Evolutionary conservation across 768 basidiomycete species (phyloP).

Genomic region (Rhodotorula babjevae): DNA sequence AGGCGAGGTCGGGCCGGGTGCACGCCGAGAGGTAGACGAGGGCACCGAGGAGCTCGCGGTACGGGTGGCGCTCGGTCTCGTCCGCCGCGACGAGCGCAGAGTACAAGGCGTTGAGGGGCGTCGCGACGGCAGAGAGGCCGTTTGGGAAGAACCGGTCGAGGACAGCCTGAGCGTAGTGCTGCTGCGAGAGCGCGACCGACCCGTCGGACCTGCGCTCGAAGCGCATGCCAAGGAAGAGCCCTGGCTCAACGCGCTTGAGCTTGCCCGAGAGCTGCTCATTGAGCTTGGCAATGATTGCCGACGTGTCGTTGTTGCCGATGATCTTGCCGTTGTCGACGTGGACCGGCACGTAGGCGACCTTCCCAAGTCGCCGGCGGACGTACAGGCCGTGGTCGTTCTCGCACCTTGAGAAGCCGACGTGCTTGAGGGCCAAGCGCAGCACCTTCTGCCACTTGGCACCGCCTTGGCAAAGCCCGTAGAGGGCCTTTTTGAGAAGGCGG

Average conservation of each 20-base stretch:
- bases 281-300: neutral
- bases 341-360: neutral
- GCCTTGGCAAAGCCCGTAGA: conserved; percentile 54
- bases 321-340: conserved; percentile 5
- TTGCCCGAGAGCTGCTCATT: neutral
- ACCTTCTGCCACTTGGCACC: conserved; percentile 49
- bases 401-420: neutral
- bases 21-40: conserved; percentile 43
- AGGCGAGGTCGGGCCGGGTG: conserved; percentile 43
- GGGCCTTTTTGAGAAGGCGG: conserved; percentile 43
- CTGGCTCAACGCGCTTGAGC: neutral
- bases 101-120: conserved; percentile 45
- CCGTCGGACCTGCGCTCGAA: neutral
- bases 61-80: neutral
- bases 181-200: neutral
- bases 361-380: neutral
- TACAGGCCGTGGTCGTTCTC: neutral
- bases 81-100: neutral
- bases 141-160: conserved; percentile 45
- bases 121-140: conserved; percentile 42
- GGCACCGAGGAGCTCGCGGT: conserved; percentile 13
- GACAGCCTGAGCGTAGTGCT: conserved; percentile 46
- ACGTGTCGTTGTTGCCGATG: neutral
- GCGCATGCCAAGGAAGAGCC: neutral
- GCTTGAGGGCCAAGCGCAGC: conserved; percentile 43